These are phyloP conservation scores for Santalum album DNA, from an alignment of 164 flowering plant genomes.

Conservation along the genomic window DNA sequence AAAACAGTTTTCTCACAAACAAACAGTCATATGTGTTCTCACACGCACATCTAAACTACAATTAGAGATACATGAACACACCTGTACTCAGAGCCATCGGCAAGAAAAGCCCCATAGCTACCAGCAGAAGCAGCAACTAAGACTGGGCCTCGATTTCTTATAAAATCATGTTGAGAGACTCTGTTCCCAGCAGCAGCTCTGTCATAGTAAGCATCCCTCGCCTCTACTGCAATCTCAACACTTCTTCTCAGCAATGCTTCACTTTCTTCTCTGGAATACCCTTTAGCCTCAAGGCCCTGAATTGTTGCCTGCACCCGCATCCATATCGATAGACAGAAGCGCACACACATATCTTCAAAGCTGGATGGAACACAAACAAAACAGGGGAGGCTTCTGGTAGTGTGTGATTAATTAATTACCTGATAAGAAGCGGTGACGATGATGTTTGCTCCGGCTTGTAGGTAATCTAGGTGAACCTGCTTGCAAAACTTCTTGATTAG, in stretches of 20 bases:
- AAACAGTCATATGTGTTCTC: too few species aligned
- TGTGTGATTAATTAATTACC: conserved; percentile 14
- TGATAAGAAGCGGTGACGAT: conserved; percentile 49
- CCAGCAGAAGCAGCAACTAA: conserved; percentile 64
- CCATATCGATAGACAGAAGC: too few species aligned
- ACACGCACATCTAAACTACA: too few species aligned
- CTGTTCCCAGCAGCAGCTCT: conserved; percentile 17
- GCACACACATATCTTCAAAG: too few species aligned
- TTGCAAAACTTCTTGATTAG: not conserved
- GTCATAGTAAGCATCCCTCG: conserved; percentile 33
- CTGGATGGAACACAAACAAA: too few species aligned
- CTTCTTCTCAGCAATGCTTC: conserved; percentile 43
- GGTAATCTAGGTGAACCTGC: conserved; percentile 55
- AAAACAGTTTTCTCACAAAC: too few species aligned
- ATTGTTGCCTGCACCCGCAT: conserved; percentile 51
- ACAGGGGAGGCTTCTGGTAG: not conserved
- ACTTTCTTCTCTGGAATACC: conserved; percentile 38
- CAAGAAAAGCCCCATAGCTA: conserved; percentile 63
- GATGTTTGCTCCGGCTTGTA: conserved; percentile 51
- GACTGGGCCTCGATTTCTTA: conserved; percentile 22
- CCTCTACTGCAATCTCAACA: conserved; percentile 52
- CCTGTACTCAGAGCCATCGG: conserved; percentile 73
- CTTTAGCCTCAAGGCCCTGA: conserved; percentile 60
- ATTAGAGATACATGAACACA: not conserved
- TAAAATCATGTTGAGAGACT: conserved; percentile 21